phyloP scores from a whole-genome alignment of 2,329 filamentous ascomycete genomes.

The Lasiodiplodia gonubiensis region DNA sequence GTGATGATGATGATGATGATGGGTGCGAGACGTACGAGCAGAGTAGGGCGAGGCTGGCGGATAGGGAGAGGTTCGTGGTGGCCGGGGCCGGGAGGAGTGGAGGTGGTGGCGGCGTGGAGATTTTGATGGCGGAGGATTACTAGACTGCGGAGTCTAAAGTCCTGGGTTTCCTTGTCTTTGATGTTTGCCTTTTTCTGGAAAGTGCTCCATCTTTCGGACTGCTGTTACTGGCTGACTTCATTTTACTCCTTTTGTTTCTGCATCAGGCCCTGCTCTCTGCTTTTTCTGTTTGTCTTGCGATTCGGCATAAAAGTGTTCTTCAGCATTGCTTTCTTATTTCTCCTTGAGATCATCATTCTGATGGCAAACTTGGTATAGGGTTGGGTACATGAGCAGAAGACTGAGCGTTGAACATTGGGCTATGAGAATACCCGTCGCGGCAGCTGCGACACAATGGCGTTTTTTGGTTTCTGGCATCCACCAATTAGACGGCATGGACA shows the following conservation, averaged over 20 bases:
- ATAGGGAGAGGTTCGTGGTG: not conserved
- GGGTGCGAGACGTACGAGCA: not conserved
- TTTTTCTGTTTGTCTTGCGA: not conserved
- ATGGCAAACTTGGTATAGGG: not conserved
- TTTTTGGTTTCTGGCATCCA: not conserved
- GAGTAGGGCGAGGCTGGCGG: not conserved
- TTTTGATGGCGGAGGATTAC: no score
- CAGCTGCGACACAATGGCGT: no score
- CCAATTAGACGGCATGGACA: not conserved
- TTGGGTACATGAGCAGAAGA: not conserved
- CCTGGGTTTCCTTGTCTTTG: no score
- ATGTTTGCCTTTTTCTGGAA: no score
- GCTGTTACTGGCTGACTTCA: not conserved
- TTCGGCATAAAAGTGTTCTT: not conserved
- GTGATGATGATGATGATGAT: no score
- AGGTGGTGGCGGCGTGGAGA: not conserved
- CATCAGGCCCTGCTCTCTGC: not conserved
- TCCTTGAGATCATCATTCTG: not conserved
- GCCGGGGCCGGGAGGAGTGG: no score
- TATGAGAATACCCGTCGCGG: not conserved
- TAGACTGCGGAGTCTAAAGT: no score
- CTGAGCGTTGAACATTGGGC: not conserved
- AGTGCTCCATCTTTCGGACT: not conserved
- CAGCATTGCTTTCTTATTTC: not conserved
- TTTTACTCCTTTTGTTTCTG: not conserved